Evolutionary conservation across 805 yeast genomes (phyloP).

Genomic region (Danielia reshetovae): DNA sequence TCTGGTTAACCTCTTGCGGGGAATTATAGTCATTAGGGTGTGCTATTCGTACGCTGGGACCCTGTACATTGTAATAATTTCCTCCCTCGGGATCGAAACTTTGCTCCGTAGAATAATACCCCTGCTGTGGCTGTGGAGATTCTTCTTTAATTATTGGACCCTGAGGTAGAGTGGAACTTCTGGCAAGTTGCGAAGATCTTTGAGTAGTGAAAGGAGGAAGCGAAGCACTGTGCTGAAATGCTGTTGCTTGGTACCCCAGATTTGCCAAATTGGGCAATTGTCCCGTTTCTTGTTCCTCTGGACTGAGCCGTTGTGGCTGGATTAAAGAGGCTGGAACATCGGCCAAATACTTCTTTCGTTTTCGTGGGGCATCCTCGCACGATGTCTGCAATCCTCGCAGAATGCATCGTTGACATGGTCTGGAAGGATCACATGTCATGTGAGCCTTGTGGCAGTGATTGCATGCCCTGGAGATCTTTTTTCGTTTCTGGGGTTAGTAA

Average conservation of each 20-base stretch:
- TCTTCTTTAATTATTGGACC: not conserved
- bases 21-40: no score
- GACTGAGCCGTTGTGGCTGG: constrained; percentile 2
- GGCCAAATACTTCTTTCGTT: constrained; percentile 72
- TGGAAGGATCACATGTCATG: constrained; percentile 80
- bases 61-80: no score
- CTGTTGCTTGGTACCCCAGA: constrained; percentile 9
- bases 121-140: no score
- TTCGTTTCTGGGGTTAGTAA: constrained; percentile 25
- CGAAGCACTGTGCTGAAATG: constrained; percentile 14
- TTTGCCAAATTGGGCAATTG: not conserved
- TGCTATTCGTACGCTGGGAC: no score
- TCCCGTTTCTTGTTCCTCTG: not conserved
- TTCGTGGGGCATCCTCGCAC: constrained; percentile 89
- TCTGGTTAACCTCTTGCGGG: no score
- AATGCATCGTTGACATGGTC: constrained; percentile 82
- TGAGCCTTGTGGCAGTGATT: constrained; percentile 88
- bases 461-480: constrained; percentile 84
- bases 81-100: no score
- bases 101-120: no score
- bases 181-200: not conserved
- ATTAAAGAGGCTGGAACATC: constrained; percentile 44
- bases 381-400: constrained; percentile 60
- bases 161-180: not conserved
- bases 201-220: constrained; percentile 9